phyloP scores from a whole-genome alignment of 1,284 basidiomycete genomes.

The Tetrapyrgos nigripes region DNA sequence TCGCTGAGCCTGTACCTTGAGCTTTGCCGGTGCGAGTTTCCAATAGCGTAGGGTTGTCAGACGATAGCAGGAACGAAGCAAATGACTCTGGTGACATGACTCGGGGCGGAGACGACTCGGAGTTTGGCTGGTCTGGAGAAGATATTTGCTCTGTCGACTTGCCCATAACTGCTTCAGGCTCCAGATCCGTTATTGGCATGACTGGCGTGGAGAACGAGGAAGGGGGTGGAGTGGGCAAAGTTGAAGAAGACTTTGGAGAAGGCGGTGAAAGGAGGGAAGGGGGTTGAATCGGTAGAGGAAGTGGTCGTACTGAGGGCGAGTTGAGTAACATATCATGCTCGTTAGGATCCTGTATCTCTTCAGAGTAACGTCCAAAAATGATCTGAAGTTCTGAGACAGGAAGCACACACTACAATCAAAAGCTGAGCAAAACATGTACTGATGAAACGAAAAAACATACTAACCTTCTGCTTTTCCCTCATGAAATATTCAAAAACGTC shows the following conservation, averaged over 20 bases:
- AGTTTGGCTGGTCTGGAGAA: too few species aligned
- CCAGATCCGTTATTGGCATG: not conserved
- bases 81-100: slow-evolving; percentile 14
- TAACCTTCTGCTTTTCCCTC: slow-evolving; percentile 68
- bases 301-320: not conserved
- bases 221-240: slow-evolving; percentile 3
- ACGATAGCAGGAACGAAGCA: slow-evolving; percentile 13
- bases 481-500: slow-evolving; percentile 72
- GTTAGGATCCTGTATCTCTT: not conserved
- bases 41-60: slow-evolving; percentile 19
- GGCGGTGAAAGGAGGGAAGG: not conserved
- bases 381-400: slow-evolving; percentile 4
- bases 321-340: not conserved
- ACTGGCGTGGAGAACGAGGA: slow-evolving; percentile 1
- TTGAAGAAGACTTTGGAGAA: slow-evolving; percentile 7
- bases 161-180: not conserved
- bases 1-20: not conserved
- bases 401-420: slow-evolving; percentile 53
- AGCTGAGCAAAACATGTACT: not conserved
- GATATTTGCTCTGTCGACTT: too few species aligned
- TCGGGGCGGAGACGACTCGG: not conserved
- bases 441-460: slow-evolving; percentile 8
- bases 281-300: not conserved
- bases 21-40: slow-evolving; percentile 34
- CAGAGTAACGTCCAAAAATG: slow-evolving; percentile 15